Evolutionary conservation across 495 filamentous ascomycete species (phyloP).

Genomic region (Pyrenula aspistea): DNA sequence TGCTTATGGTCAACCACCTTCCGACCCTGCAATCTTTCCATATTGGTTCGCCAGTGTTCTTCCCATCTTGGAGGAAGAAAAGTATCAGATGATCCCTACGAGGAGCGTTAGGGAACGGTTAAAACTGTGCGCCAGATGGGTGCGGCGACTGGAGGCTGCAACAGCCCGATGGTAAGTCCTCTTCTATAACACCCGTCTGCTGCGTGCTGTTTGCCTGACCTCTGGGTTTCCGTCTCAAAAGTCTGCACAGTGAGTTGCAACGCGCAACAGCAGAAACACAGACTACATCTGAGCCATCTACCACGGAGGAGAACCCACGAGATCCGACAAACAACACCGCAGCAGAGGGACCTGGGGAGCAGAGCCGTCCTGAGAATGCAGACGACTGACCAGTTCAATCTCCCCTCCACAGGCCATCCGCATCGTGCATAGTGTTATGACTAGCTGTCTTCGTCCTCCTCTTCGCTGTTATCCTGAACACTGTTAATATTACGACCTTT

Average conservation of each 20-base stretch:
- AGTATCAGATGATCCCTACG: constrained; percentile 59
- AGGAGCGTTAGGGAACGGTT: constrained; percentile 67
- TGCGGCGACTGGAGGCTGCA: constrained; percentile 53
- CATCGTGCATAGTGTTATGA: constrained; percentile 31
- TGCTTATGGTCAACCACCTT: constrained; percentile 66
- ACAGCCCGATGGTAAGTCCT: constrained; percentile 50
- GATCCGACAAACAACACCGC: neutral
- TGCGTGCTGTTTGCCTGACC: constrained; percentile 3
- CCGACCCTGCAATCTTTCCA: constrained; percentile 65
- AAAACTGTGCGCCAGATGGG: constrained; percentile 69
- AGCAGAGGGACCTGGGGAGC: neutral
- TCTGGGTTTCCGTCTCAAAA: constrained; percentile 7
- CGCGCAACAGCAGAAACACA: constrained; percentile 2
- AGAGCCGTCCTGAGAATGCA: neutral
- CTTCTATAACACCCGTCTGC: constrained; percentile 5
- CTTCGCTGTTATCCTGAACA: constrained; percentile 5
- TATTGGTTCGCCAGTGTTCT: constrained; percentile 86
- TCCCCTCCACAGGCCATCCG: constrained; percentile 2
- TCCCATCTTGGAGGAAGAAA: constrained; percentile 64
- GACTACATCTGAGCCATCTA: constrained; percentile 22
- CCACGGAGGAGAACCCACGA: constrained; percentile 2
- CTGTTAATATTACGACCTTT: neutral
- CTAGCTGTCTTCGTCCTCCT: constrained; percentile 36
- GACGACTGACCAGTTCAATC: neutral
- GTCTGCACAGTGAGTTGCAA: constrained; percentile 1